Percentiles rank a stretch among this genome's conserved stretches.
phyloP scores from a whole-genome alignment of 1,139 yeast genomes.

The Meyerozyma smithsonii region DNA sequence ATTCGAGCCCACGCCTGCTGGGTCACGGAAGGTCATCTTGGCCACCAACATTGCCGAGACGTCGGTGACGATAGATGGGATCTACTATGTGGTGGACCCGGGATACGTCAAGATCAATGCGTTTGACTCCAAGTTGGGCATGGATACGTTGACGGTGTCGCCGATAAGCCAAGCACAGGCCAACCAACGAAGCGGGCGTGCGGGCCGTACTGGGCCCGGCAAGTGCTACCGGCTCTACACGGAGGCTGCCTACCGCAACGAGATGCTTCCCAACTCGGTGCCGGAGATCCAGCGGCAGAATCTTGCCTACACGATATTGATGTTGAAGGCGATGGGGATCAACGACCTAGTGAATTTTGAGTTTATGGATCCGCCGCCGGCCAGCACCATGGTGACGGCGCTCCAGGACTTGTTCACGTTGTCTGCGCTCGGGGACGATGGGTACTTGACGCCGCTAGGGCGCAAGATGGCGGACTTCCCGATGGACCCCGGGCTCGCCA shows the following conservation, averaged over 20 bases:
- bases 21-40: conserved; percentile 65
- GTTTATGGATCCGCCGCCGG: conserved; percentile 93
- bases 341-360: conserved; percentile 75
- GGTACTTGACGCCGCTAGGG: conserved; percentile 71
- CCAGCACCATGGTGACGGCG: conserved; percentile 69
- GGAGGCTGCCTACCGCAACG: conserved; percentile 59
- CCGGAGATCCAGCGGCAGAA: conserved; percentile 96
- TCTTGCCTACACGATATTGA: conserved; percentile 74
- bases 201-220: conserved; percentile 87
- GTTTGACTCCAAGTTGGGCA: conserved; percentile 69
- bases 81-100: conserved; percentile 71
- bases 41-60: conserved; percentile 78
- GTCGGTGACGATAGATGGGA: conserved; percentile 76
- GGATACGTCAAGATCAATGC: conserved; percentile 79
- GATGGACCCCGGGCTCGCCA: conserved; percentile 89
- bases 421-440: conserved; percentile 78
- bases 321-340: conserved; percentile 95
- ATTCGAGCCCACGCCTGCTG: conserved; percentile 70
- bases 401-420: conserved; percentile 78
- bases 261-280: conserved; percentile 78
- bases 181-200: conserved; percentile 77
- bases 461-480: conserved; percentile 88
- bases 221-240: conserved; percentile 74
- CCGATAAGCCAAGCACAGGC: conserved; percentile 85
- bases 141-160: conserved; percentile 68